Evolutionary conservation across 2,329 filamentous ascomycete genomes (phyloP).

Genomic region (Aureobasidium sp.): DNA sequence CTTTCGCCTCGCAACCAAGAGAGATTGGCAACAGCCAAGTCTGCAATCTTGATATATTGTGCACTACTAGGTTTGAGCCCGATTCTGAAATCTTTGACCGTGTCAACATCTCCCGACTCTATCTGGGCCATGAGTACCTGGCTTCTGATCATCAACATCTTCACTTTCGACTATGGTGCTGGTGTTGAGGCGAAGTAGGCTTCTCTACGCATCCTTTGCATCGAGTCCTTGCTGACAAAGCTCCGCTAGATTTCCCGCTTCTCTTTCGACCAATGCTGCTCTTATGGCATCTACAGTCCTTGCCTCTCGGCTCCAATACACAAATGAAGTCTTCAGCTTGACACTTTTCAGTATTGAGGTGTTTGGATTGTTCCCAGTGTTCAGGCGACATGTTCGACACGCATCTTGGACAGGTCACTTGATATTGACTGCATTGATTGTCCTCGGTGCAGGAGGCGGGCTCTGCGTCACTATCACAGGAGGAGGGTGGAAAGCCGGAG

Average conservation of each 20-base stretch:
- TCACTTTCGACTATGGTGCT: conserved; percentile 94
- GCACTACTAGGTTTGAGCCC: conserved; percentile 86
- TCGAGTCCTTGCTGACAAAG: neutral
- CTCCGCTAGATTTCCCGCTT: conserved; percentile 49
- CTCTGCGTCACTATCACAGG: conserved; percentile 54
- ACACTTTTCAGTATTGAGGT: conserved; percentile 96
- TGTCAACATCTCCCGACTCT: conserved; percentile 82
- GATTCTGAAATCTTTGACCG: conserved; percentile 92
- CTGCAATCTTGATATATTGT: conserved; percentile 84
- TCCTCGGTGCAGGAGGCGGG: conserved; percentile 71
- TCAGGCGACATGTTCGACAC: conserved; percentile 77
- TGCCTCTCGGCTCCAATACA: conserved; percentile 78
- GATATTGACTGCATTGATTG: conserved; percentile 63
- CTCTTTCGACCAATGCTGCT: conserved; percentile 86
- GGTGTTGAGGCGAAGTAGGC: conserved; percentile 44
- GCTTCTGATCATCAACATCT: conserved; percentile 89
- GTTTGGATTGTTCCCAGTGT: conserved; percentile 95
- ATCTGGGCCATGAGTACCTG: conserved; percentile 97
- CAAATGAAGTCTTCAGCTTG: conserved; percentile 87
- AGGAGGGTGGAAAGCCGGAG: conserved; percentile 46
- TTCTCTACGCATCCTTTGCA: conserved; percentile 14
- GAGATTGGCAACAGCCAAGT: conserved; percentile 76
- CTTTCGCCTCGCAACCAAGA: conserved; percentile 51
- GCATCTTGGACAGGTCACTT: conserved; percentile 77
- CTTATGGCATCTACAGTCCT: conserved; percentile 95